Evolutionary conservation across 2,329 filamentous ascomycete genomes (phyloP).

Genomic region (Rhynchosporium secalis): DNA sequence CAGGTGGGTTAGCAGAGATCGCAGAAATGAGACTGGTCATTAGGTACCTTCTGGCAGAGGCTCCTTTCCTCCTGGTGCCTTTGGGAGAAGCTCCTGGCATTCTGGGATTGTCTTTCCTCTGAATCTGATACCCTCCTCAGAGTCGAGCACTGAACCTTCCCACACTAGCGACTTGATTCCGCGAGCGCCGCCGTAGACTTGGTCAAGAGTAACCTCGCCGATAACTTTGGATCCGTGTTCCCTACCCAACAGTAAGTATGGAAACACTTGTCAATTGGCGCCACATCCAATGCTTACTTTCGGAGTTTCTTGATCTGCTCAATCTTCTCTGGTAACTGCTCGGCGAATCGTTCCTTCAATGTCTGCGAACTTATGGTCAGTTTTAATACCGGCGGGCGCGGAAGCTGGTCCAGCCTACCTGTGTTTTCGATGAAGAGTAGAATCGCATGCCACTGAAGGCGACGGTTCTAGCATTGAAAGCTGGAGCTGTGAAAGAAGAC

Average conservation of each 20-base stretch:
- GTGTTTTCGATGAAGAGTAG: constrained; percentile 90
- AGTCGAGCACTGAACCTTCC: constrained; percentile 97
- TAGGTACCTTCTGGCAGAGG: constrained; percentile 86
- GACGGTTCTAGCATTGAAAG: constrained; percentile 66
- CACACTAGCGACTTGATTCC: constrained; percentile 98
- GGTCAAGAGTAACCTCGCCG: constrained; percentile 97
- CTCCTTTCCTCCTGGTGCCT: constrained; percentile 94
- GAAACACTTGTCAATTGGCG: constrained; percentile 8
- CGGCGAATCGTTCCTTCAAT: constrained; percentile 97
- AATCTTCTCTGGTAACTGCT: constrained; percentile 91
- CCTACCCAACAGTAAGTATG: constrained; percentile 49
- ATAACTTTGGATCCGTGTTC: constrained; percentile 94
- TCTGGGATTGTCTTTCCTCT: constrained; percentile 98
- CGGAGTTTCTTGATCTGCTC: constrained; percentile 99
- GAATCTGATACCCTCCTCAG: constrained; percentile 99
- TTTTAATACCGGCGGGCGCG: constrained; percentile 32
- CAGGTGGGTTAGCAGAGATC: constrained; percentile 13
- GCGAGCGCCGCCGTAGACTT: constrained; percentile 98
- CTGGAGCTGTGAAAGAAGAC: constrained; percentile 67
- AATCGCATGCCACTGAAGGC: constrained; percentile 82
- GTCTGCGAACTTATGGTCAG: constrained; percentile 56
- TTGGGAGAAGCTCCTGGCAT: constrained; percentile 96
- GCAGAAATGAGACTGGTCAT: constrained; percentile 23
- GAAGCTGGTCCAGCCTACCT: constrained; percentile 55
- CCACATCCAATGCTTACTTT: constrained; percentile 65